Conservation (phyloP, 306 rosid genomes). For the Prunus campanulata region DNA sequence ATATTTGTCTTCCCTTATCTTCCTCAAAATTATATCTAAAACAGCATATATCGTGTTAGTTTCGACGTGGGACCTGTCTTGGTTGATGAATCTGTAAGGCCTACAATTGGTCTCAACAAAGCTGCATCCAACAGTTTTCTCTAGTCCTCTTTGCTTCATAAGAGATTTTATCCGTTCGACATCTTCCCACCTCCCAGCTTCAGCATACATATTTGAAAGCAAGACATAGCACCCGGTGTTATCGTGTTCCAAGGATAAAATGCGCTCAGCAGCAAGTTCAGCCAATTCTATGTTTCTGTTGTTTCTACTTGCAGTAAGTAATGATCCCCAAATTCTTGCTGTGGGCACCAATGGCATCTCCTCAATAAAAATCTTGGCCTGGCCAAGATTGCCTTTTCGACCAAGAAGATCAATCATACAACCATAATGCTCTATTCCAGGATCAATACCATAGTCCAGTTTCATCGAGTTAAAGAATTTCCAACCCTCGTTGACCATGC, state of each 20-base stretch:
- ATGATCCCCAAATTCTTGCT: conserved; percentile 62
- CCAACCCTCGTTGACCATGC: conserved; percentile 52
- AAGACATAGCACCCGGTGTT: conserved; percentile 50
- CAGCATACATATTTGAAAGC: conserved; percentile 59
- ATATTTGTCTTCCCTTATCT: conserved; percentile 21
- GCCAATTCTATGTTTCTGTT: conserved; percentile 47
- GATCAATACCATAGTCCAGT: conserved; percentile 38
- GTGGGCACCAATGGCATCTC: conserved; percentile 46
- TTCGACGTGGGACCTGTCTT: conserved; percentile 38
- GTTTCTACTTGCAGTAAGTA: conserved; percentile 51
- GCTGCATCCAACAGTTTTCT: conserved; percentile 41
- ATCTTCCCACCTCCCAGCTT: conserved; percentile 51
- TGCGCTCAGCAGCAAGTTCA: conserved; percentile 42
- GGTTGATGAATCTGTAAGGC: conserved; percentile 37
- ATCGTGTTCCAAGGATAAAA: conserved; percentile 37
- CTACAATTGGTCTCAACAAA: conserved; percentile 30
- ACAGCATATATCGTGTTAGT: conserved; percentile 39
- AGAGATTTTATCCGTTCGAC: conserved; percentile 33
- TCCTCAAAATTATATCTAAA: conserved; percentile 32
- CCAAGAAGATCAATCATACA: conserved; percentile 60
- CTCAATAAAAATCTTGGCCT: conserved; percentile 47
- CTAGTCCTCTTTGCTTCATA: conserved; percentile 40
- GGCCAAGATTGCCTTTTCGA: conserved; percentile 36
- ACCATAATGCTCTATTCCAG: conserved; percentile 59
- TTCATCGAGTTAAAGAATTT: conserved; percentile 42